These are phyloP conservation scores for Rhytidhysteron rufulum DNA, from an alignment of 2,329 filamentous ascomycete species.

Conservation along the genomic window DNA sequence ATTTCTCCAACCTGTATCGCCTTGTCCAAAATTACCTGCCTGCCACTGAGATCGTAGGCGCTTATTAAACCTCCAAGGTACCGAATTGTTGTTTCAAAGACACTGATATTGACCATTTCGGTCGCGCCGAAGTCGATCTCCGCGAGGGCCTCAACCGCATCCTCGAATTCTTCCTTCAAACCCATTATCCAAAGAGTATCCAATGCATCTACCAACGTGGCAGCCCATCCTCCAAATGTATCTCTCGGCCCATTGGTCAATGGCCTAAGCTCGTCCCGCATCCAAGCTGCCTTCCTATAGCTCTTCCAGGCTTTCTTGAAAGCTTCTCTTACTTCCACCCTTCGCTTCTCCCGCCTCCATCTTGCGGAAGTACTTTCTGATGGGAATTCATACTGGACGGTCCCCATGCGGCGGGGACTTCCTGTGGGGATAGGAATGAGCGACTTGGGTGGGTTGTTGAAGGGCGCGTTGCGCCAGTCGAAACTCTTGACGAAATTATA, in stretches of 20 bases:
- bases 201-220: conserved; percentile 44
- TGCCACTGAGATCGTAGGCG: conserved; percentile 35
- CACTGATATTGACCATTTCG: conserved; percentile 40
- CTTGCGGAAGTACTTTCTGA: conserved; percentile 27
- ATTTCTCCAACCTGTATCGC: conserved; percentile 37
- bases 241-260: conserved; percentile 35
- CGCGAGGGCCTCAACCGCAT: conserved; percentile 43
- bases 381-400: conserved; percentile 38
- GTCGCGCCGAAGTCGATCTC: conserved; percentile 43
- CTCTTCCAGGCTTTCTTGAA: conserved; percentile 43
- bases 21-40: conserved; percentile 32
- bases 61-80: conserved; percentile 35
- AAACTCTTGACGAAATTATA: conserved; percentile 23
- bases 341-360: conserved; percentile 24
- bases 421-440: conserved; percentile 37
- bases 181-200: conserved; percentile 49
- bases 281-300: conserved; percentile 44
- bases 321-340: conserved; percentile 37
- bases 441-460: conserved; percentile 33
- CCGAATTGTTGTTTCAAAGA: conserved; percentile 50
- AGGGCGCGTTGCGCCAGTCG: conserved; percentile 41
- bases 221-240: conserved; percentile 47
- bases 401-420: conserved; percentile 34
- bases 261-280: conserved; percentile 45
- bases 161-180: conserved; percentile 44